Conservation (phyloP, 2,329 filamentous ascomycete species). For the Sarocladium brachiariae region DNA sequence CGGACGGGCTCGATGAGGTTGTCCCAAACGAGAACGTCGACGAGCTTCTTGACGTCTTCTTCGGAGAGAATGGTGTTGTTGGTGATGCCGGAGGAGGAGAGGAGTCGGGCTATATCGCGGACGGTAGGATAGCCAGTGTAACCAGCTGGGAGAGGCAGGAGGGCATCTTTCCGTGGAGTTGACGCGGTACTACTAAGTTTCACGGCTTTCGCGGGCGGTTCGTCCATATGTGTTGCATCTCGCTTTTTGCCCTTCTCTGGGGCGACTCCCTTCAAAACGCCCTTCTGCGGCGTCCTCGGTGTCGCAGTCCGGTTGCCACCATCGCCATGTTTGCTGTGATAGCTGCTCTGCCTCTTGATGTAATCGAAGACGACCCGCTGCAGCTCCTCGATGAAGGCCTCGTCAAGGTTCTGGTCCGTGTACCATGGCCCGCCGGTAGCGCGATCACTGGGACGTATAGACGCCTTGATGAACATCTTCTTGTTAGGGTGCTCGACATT, state of each 20-base stretch:
- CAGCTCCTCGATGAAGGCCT: constrained; percentile 75
- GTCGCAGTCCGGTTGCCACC: constrained; percentile 13
- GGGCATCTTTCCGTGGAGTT: constrained; percentile 27
- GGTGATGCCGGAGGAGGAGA: constrained; percentile 63
- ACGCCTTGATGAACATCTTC: constrained; percentile 93
- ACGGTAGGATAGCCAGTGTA: constrained; percentile 78
- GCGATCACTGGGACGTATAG: constrained; percentile 77
- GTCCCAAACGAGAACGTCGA: constrained; percentile 86
- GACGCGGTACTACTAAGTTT: constrained; percentile 18
- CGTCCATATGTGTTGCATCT: constrained; percentile 32
- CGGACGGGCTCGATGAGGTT: constrained; percentile 66
- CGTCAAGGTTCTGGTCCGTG: constrained; percentile 82
- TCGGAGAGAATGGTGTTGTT: constrained; percentile 64
- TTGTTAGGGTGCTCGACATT: constrained; percentile 85
- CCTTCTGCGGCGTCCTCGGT: constrained; percentile 45
- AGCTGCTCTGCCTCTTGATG: constrained; percentile 66
- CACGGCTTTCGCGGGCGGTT: constrained; percentile 21
- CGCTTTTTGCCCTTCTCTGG: constrained; percentile 41
- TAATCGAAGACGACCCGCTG: constrained; percentile 66
- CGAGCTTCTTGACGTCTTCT: constrained; percentile 73
- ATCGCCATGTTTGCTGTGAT: constrained; percentile 37
- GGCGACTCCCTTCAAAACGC: constrained; percentile 42
- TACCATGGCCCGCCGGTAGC: constrained; percentile 95
- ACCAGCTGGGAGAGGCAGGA: constrained; percentile 52
- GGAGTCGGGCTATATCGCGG: constrained; percentile 65